Evolutionary conservation across 768 basidiomycete genomes (phyloP).

Genomic region (Boletus barrowsii): DNA sequence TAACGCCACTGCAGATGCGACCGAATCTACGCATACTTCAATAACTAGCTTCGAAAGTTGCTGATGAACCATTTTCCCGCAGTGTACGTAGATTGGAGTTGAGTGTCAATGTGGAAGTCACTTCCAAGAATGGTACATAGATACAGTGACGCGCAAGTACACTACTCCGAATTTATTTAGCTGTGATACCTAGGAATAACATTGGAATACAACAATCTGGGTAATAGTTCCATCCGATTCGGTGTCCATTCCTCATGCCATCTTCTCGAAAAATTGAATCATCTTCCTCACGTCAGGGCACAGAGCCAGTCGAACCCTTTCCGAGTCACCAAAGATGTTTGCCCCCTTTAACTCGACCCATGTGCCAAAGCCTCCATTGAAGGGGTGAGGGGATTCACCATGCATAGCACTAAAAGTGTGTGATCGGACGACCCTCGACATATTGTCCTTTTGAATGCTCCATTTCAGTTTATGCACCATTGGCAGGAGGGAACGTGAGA

Average conservation of each 20-base stretch:
- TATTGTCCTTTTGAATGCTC: constrained; percentile 60
- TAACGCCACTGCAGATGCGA: constrained; percentile 66
- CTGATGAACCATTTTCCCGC: constrained; percentile 5
- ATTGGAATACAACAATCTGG: neutral
- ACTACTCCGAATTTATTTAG: neutral
- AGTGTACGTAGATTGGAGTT: neutral
- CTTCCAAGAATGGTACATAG: constrained; percentile 5
- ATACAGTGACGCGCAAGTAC: neutral
- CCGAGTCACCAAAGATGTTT: constrained; percentile 53
- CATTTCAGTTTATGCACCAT: constrained; percentile 67
- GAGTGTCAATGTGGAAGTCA: neutral
- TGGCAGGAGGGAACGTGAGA: constrained; percentile 63
- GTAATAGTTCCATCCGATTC: neutral
- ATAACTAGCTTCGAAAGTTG: constrained; percentile 24
- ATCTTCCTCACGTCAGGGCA: constrained; percentile 63
- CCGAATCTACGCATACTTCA: constrained; percentile 77
- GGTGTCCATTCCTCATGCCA: constrained; percentile 19
- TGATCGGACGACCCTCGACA: constrained; percentile 56
- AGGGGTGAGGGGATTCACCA: constrained; percentile 19
- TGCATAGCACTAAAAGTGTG: constrained; percentile 32
- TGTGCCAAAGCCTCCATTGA: constrained; percentile 38
- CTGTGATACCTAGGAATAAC: neutral
- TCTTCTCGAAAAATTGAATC: constrained; percentile 56
- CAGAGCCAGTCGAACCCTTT: constrained; percentile 64
- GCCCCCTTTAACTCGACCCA: constrained; percentile 58